phyloP scores from a whole-genome alignment of 805 yeast genomes.

The Alloascoidea africana region DNA sequence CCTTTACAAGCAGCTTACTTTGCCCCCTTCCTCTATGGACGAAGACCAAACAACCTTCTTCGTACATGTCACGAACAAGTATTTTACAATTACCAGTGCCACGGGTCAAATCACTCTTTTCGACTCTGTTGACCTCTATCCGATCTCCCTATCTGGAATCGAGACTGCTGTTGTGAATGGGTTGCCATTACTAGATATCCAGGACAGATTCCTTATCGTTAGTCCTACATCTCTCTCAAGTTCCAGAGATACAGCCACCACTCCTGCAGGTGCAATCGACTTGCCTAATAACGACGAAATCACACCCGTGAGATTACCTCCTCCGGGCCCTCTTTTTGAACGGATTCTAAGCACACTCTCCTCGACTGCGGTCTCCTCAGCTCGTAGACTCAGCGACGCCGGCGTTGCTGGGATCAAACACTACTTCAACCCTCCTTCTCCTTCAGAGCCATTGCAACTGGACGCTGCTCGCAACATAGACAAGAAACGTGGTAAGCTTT shows the following conservation, averaged over 20 bases:
- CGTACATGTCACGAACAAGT: slow-evolving; percentile 3
- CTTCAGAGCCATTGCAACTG: neutral
- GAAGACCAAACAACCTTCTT: slow-evolving; percentile 3
- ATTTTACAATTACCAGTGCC: slow-evolving; percentile 9
- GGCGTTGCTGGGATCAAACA: slow-evolving; percentile 28
- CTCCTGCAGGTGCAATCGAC: slow-evolving; percentile 6
- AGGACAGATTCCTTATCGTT: slow-evolving; percentile 33
- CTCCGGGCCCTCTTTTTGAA: slow-evolving; percentile 29
- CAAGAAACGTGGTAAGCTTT: neutral
- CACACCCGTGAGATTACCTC: slow-evolving; percentile 32
- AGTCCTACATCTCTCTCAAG: slow-evolving; percentile 25
- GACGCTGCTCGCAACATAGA: slow-evolving; percentile 4
- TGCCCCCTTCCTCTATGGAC: slow-evolving; percentile 9
- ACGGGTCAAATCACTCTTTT: slow-evolving; percentile 11
- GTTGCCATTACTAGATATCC: slow-evolving; percentile 30
- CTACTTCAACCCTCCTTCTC: slow-evolving; percentile 14
- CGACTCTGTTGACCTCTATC: slow-evolving; percentile 4
- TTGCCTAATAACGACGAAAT: slow-evolving; percentile 10
- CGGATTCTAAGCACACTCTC: slow-evolving; percentile 33
- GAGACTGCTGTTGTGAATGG: slow-evolving; percentile 14
- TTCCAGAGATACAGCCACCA: slow-evolving; percentile 5
- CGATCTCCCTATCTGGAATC: slow-evolving; percentile 8
- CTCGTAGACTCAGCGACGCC: slow-evolving; percentile 31
- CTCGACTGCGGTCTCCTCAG: slow-evolving; percentile 33
- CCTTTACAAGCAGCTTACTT: slow-evolving; percentile 5